Conservation (phyloP, 306 rosid genomes). For the Comarum palustre region DNA sequence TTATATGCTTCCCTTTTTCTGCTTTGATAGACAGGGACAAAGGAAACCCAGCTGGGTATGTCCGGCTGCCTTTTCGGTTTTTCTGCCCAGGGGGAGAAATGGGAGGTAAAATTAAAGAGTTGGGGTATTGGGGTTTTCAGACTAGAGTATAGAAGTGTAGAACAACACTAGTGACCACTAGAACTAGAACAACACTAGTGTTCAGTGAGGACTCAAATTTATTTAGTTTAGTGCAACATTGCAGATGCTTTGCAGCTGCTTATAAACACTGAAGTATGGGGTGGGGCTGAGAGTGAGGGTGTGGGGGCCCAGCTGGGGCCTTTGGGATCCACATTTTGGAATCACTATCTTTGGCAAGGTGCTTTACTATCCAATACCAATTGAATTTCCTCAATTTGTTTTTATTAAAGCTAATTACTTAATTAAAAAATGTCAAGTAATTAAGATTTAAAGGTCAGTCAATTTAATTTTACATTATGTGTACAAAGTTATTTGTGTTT, state of each 20-base stretch:
- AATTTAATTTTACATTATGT: background rate
- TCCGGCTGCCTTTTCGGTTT: background rate
- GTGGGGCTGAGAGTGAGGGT: constrained; percentile 6
- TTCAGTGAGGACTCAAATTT: background rate
- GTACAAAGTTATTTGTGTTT: too few relatives aligned
- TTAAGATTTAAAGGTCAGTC: background rate
- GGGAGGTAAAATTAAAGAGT: constrained; percentile 19
- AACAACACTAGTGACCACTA: too few relatives aligned
- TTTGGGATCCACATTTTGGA: constrained; percentile 40
- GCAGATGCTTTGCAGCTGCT: constrained; percentile 56
- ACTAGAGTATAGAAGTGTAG: background rate
- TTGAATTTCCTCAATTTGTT: background rate
- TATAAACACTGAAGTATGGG: constrained; percentile 41
- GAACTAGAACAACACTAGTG: too few relatives aligned
- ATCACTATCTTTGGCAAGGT: constrained; percentile 22
- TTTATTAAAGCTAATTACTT: background rate
- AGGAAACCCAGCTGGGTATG: constrained; percentile 42
- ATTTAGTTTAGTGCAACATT: constrained; percentile 16
- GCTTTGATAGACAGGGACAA: constrained; percentile 24
- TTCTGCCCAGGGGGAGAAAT: background rate
- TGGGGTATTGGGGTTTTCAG: constrained; percentile 6
- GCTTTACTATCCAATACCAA: constrained; percentile 12
- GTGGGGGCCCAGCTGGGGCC: constrained; percentile 48
- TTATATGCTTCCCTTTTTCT: constrained; percentile 41
- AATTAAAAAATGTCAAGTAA: background rate